phyloP scores from a whole-genome alignment of 2,329 filamentous ascomycete genomes.

The Exophiala calicioides region DNA sequence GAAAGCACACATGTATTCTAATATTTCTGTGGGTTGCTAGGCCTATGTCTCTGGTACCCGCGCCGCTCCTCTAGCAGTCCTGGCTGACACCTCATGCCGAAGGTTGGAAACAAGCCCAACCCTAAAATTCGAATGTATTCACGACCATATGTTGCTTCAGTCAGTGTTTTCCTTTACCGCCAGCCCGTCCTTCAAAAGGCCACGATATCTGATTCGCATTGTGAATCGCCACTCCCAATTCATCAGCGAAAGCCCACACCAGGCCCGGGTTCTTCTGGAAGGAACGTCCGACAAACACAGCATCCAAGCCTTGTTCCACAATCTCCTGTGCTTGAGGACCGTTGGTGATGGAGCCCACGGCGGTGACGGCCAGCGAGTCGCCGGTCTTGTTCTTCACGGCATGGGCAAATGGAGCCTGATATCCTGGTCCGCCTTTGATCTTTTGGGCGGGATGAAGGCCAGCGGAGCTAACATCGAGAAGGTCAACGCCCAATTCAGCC shows the following conservation, averaged over 20 bases:
- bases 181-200: slow-evolving; percentile 24
- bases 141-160: no score
- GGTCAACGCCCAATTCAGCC: slow-evolving; percentile 72
- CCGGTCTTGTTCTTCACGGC: slow-evolving; percentile 73
- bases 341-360: slow-evolving; percentile 72
- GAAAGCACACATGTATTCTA: no score
- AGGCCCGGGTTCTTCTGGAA: slow-evolving; percentile 81
- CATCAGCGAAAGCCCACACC: slow-evolving; percentile 70
- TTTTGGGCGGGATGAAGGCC: slow-evolving; percentile 50
- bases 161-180: slow-evolving; percentile 14
- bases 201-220: slow-evolving; percentile 65
- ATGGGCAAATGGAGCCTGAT: slow-evolving; percentile 73
- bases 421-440: slow-evolving; percentile 57
- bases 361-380: slow-evolving; percentile 68
- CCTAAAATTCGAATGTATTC: no score
- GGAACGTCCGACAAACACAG: slow-evolving; percentile 72
- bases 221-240: slow-evolving; percentile 69
- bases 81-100: no score
- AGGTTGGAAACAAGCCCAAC: no score
- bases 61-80: no score
- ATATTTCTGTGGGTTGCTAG: no score
- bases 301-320: slow-evolving; percentile 62
- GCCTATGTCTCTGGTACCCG: no score
- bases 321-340: slow-evolving; percentile 68
- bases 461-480: slow-evolving; percentile 78